Evolutionary conservation across 2,329 filamentous ascomycete genomes (phyloP).

Genomic region (Fusarium luffae): DNA sequence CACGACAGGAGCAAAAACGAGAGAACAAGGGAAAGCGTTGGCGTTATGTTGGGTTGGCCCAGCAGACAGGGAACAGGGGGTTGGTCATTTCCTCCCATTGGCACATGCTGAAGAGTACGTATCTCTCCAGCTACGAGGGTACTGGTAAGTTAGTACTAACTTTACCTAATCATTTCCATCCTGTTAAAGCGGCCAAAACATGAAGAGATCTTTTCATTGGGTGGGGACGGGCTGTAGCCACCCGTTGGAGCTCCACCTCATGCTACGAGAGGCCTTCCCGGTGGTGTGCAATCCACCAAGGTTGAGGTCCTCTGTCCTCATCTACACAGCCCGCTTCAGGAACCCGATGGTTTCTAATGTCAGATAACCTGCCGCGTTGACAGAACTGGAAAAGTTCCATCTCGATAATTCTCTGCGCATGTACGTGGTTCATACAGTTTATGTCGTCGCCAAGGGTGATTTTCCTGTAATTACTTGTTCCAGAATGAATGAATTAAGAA

Average conservation of each 20-base stretch:
- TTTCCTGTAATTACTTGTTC: background rate
- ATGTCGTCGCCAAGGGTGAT: slow-evolving; percentile 2
- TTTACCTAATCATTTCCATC: background rate
- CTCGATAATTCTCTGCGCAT: background rate
- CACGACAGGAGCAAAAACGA: slow-evolving; percentile 24
- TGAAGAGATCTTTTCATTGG: background rate
- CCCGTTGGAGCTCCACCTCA: background rate
- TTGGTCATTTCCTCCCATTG: slow-evolving; percentile 12
- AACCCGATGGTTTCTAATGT: background rate
- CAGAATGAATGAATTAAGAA: background rate
- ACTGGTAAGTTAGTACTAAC: too few species aligned
- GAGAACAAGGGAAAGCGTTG: slow-evolving; percentile 37
- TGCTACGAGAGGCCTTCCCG: background rate
- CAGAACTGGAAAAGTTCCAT: background rate
- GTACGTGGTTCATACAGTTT: background rate
- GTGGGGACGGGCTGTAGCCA: background rate
- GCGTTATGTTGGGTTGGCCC: slow-evolving; percentile 38
- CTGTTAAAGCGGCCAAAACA: background rate
- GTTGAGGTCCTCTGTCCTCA: background rate
- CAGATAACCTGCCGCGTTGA: background rate
- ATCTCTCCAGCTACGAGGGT: background rate
- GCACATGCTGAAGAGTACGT: slow-evolving; percentile 26
- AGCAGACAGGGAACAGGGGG: slow-evolving; percentile 29
- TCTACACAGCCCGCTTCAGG: background rate
- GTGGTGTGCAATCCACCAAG: background rate